These are phyloP conservation scores for Boletus sp. DNA, from an alignment of 768 basidiomycete genomes.

Conservation along the genomic window DNA sequence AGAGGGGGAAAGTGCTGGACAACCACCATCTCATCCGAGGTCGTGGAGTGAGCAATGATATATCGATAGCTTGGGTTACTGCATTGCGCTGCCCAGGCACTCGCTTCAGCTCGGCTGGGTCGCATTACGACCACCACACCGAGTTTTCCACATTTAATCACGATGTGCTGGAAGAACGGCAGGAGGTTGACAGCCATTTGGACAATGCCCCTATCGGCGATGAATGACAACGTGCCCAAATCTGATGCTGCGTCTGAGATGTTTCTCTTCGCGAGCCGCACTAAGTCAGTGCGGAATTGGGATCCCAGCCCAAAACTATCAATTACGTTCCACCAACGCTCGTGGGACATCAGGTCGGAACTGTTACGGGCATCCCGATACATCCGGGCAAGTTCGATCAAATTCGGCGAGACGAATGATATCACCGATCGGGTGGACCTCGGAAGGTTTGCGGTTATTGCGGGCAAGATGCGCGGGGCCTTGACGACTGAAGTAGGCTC, in stretches of 20 bases:
- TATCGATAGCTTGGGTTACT: slow-evolving; percentile 46
- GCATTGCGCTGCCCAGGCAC: slow-evolving; percentile 48
- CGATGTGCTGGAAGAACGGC: slow-evolving; percentile 78
- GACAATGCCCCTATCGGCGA: slow-evolving; percentile 65
- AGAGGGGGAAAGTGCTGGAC: slow-evolving; percentile 73
- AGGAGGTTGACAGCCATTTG: slow-evolving; percentile 82
- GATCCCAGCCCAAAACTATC: slow-evolving; percentile 64
- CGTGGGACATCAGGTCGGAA: slow-evolving; percentile 49
- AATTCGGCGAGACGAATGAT: slow-evolving; percentile 79
- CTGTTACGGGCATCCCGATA: slow-evolving; percentile 49
- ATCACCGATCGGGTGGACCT: slow-evolving; percentile 44
- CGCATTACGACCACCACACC: slow-evolving; percentile 67
- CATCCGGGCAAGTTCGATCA: slow-evolving; percentile 67
- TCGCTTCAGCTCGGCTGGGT: slow-evolving; percentile 38
- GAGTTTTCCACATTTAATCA: slow-evolving; percentile 79
- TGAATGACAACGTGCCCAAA: slow-evolving; percentile 53
- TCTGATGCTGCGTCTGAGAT: slow-evolving; percentile 40
- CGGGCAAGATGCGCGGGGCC: slow-evolving; percentile 64
- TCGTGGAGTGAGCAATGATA: slow-evolving; percentile 49
- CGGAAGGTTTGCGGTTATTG: slow-evolving; percentile 43
- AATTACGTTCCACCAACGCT: slow-evolving; percentile 62
- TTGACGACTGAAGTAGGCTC: slow-evolving; percentile 94
- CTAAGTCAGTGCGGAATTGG: slow-evolving; percentile 63
- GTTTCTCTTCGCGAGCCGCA: slow-evolving; percentile 48
- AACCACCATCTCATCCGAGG: slow-evolving; percentile 48